Base-by-base conservation (phyloP, 106 monocot genomes). In the Apostasia ramifera region DNA sequence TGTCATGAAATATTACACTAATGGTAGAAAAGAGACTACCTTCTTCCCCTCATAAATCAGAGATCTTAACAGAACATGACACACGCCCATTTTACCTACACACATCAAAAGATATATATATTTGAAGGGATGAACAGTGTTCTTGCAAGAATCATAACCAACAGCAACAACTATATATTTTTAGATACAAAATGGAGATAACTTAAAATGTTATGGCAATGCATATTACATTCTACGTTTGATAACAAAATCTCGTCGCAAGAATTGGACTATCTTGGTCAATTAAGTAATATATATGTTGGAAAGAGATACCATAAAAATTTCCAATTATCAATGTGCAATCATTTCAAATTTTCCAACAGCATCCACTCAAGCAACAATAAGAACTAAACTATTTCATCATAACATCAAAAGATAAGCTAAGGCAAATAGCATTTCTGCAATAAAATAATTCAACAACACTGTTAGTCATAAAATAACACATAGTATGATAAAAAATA, bases 51-150 rank as follows among this genome's bases (percentile, higher is more conserved):
- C 92, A 92, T 62, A 78, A 81, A 79, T 98, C 97, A 98, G 97
- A 92, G 95, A 89, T 89, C 85, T 81, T 83, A 83, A 82, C 71
- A 92, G 88, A 81, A 81, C 80, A 85, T 79, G 76, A 88, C 78
- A 89, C 78, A 87, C 81, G 92, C 77, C 91, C 92, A 92, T 62
- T 78, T 92, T 81, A 93, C 97, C 97, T 98, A 98, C 97, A 98
- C 97, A 98, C 90, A 87, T 78, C 57, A 85, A 79, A 98, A 98
- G 82, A 93, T 53, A 88, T 77, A 65, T 90, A 93, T 86, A 98
- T 89, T 89, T 89, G 84, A 91, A 79, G 77, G 78, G 83, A 79
- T 89, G 92, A 81, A 86, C 84, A 84, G 47, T 72, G 73, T 84
- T 76, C 86, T 92, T 81, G 81, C 66, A 83, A 82, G 71, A 71